These are phyloP conservation scores for Clitopilus hobsonii DNA, from an alignment of 768 basidiomycete genomes.

Conservation along the genomic window DNA sequence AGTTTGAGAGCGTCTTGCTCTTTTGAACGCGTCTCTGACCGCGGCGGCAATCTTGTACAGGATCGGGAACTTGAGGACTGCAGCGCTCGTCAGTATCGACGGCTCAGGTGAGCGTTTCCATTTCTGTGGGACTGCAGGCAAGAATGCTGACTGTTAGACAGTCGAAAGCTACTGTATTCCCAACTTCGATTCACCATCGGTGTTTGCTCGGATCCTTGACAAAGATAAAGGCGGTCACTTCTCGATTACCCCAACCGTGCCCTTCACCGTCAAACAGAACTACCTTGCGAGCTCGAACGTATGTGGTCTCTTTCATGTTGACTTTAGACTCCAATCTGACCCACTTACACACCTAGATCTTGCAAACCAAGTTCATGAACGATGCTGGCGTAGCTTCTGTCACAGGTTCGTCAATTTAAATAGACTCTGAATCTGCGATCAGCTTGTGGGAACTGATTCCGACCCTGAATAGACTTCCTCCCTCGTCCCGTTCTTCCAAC, in stretches of 20 bases:
- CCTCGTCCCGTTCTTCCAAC: slow-evolving; percentile 52
- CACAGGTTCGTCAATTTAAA: slow-evolving; percentile 48
- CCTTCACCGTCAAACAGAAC: slow-evolving; percentile 75
- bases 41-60: slow-evolving; percentile 38
- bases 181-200: slow-evolving; percentile 89
- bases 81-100: slow-evolving; percentile 78
- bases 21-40: no score
- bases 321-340: slow-evolving; percentile 1
- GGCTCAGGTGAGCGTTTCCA: slow-evolving; percentile 56
- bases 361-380: slow-evolving; percentile 90
- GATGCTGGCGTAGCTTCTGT: slow-evolving; percentile 84
- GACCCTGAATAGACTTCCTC: slow-evolving; percentile 56
- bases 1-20: no score
- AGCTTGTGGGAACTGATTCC: slow-evolving; percentile 1
- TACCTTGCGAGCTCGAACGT: slow-evolving; percentile 84
- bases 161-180: slow-evolving; percentile 93
- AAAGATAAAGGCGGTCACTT: slow-evolving; percentile 93
- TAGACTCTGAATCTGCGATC: neutral
- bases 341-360: slow-evolving; percentile 41
- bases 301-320: slow-evolving; percentile 12
- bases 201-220: slow-evolving; percentile 87
- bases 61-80: slow-evolving; percentile 81
- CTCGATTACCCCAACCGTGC: slow-evolving; percentile 70
- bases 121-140: neutral
- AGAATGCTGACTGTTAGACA: slow-evolving; percentile 19